Conservation (phyloP, 768 basidiomycete genomes). For the Russula dissimulans region DNA sequence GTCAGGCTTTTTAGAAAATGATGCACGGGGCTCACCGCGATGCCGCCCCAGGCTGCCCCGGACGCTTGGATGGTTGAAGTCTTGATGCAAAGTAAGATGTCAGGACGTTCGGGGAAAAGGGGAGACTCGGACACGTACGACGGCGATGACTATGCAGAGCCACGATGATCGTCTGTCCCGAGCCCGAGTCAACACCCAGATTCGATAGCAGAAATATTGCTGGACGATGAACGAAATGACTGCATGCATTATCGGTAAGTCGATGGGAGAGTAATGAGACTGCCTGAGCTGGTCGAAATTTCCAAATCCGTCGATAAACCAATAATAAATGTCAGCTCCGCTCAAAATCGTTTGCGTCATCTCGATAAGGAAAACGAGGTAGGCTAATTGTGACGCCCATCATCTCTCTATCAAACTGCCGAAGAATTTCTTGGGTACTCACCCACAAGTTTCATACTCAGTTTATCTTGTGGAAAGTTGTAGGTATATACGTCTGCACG, state of each 20-base stretch:
- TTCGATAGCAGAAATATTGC: conserved; percentile 28
- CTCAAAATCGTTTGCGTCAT: conserved; percentile 22
- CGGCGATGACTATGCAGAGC: background rate
- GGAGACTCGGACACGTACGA: background rate
- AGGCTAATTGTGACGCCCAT: conserved; percentile 16
- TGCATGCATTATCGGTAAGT: conserved; percentile 24
- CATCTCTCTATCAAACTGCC: background rate
- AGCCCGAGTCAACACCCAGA: conserved; percentile 19
- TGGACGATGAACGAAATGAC: conserved; percentile 25
- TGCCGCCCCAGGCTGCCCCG: conserved; percentile 5
- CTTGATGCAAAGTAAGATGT: background rate
- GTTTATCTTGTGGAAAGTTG: conserved; percentile 9
- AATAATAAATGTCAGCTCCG: conserved; percentile 24
- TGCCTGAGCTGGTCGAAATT: conserved; percentile 21
- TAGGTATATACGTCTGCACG: conserved; percentile 12
- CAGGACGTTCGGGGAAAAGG: background rate
- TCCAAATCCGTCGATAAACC: conserved; percentile 26
- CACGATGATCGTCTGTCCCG: conserved; percentile 3
- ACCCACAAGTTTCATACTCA: background rate
- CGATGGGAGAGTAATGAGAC: conserved; percentile 23
- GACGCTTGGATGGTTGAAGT: background rate
- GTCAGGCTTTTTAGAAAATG: background rate
- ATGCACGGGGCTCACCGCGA: background rate
- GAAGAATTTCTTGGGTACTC: background rate
- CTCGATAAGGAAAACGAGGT: conserved; percentile 22